Evolutionary conservation across 768 basidiomycete species (phyloP), one percentile per base, ranked within the genome.

Genomic region (Suillus variegatus): DNA sequence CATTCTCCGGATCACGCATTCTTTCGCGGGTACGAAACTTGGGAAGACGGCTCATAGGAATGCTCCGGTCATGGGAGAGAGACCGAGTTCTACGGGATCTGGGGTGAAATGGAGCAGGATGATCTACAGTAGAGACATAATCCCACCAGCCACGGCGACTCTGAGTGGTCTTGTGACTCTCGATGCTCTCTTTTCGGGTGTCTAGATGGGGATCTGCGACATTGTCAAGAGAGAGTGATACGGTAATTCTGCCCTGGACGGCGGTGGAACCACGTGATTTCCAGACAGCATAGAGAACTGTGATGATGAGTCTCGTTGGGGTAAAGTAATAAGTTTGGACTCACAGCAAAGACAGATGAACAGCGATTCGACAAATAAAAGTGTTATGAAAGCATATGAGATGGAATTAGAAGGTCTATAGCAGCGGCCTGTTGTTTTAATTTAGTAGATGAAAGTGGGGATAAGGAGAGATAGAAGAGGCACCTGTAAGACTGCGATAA

Each of bases 321-420:
- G 47, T 54, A 54, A 54, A 44, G 6, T 8, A 28, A 25, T 32
- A n/a, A 10, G 28, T 62, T 16, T 20, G 20, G 13, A 80, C 87
- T 67, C 68, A 89, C 89, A 89, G 71, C 88, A 89, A 46, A 78
- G 75, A 67, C 82, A 85, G 32, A 89, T 82, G 70, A 89, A 87
- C n/a, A 84, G 70, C 0, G 86, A 83, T 69, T 89, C 85, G 16
- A 78, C 67, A 22, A 87, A 79, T 62, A 86, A 83, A 16, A 88
- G 74, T 22, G 82, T 75, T 22, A 88, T 75, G 71, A 79, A 81
- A 66, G 81, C 73, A 67, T 78, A 73, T 82, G 64, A 63, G 70
- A 64, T 73, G 71, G 69, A 76, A 75, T 66, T 10, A 35, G 56
- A 72, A 69, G 36, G 69, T 79, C 78, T 76, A 52, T 75, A 74